Evolutionary conservation across 768 basidiomycete species (phyloP), one percentile per base, ranked within the genome.

Genomic region (Tubosaeta brunneosetosa): DNA sequence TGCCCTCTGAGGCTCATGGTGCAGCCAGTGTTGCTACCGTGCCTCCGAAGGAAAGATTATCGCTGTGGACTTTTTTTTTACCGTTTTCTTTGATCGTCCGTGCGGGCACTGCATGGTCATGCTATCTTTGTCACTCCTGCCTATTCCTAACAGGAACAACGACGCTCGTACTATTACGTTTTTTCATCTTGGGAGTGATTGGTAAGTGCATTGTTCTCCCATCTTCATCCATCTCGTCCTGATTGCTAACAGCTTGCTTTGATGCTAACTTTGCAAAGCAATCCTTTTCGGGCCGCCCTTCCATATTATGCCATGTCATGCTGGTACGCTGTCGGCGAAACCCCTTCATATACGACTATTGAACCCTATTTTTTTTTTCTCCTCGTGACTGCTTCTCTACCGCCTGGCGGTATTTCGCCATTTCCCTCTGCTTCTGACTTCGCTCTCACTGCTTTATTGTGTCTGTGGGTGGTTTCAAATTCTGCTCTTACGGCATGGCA

Each of bases 331-430:
- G 25, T 44, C 40, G 58, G 53, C 47, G 31, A 51, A 34, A 11
- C 50, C 53, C 43, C 56, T 59, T 64, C 60, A 66, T 64, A 59
- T 65, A 43, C 52, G 50, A 58, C 56, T 17, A 66, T 66, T 61
- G 64, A 64, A 64, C 63, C 51, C 49, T 63, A 65, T 49, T 40
- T 44, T 32, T 44, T 32, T 51, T 43, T 33, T 36, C 19, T 42
- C 46, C 38, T 51, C 47, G 36, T 42, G 16, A 19, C 29, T 47
- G 38, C 41, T 41, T 33, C 33, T 29, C 37, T 27, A 40, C 32
- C 48, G 22, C 45, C 36, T 47, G 50, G 47, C 57, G 51, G 16
- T 48, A 25, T 55, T 22, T 42, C 40, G 49, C 19, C 38, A 40
- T 19, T 22, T 22, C 10, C 19, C 14, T 53, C 53, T 0, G 27